phyloP scores from a whole-genome alignment of 2,329 filamentous ascomycete species.

The Epichloe hybrida region DNA sequence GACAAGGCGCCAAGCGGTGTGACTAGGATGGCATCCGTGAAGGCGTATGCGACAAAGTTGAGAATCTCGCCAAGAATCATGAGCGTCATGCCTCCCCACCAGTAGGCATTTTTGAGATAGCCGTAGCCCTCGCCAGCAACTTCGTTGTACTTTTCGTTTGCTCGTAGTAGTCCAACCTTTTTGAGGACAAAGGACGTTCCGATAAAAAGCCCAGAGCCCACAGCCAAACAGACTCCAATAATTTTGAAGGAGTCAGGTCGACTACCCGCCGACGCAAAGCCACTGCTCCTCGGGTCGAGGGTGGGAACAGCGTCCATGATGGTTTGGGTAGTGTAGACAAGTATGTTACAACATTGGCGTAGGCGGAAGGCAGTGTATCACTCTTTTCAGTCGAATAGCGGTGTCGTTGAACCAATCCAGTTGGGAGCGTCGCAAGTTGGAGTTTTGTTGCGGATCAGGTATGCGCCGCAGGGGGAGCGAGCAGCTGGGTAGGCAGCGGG shows the following conservation, averaged over 20 bases:
- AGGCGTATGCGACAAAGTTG: constrained; percentile 95
- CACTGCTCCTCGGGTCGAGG: neutral
- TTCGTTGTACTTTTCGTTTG: constrained; percentile 93
- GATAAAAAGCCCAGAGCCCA: constrained; percentile 84
- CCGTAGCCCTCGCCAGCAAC: constrained; percentile 93
- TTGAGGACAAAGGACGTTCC: constrained; percentile 92
- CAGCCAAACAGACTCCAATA: constrained; percentile 72
- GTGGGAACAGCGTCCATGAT: neutral
- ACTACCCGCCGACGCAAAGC: neutral
- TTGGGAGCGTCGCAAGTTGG: neutral
- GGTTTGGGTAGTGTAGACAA: neutral
- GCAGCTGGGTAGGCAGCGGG: neutral
- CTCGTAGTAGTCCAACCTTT: constrained; percentile 79
- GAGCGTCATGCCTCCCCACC: constrained; percentile 91
- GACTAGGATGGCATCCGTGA: constrained; percentile 90
- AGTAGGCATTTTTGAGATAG: constrained; percentile 87
- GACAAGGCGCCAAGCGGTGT: constrained; percentile 83
- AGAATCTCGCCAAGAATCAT: constrained; percentile 96
- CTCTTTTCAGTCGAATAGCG: neutral
- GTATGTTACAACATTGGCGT: neutral
- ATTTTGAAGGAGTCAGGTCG: constrained; percentile 51
- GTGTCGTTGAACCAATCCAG: neutral
- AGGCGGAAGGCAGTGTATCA: neutral
- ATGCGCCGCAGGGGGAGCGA: neutral
- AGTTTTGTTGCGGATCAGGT: neutral